Conservation (phyloP, 805 yeast species). For the Lipomyces mesembrius region DNA sequence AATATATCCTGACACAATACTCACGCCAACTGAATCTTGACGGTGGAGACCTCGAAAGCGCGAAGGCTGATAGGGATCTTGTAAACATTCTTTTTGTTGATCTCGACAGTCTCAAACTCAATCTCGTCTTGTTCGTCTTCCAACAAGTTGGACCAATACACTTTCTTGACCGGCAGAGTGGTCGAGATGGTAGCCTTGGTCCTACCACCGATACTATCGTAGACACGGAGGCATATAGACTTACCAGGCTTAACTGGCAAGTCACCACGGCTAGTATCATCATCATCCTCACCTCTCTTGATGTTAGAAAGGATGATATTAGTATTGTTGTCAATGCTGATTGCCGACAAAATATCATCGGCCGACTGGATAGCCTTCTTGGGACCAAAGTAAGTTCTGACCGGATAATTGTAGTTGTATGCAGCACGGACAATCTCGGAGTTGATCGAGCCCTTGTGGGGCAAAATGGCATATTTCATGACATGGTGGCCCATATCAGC, state of each 20-base stretch:
- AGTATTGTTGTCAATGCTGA: constrained; percentile 54
- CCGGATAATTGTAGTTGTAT: constrained; percentile 73
- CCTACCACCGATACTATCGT: constrained; percentile 87
- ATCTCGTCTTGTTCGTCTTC: constrained; percentile 49
- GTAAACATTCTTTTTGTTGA: constrained; percentile 33
- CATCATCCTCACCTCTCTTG: constrained; percentile 88
- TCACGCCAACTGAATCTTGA: constrained; percentile 49
- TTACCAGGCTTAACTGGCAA: constrained; percentile 52
- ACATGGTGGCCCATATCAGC: constrained; percentile 93
- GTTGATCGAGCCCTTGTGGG: constrained; percentile 72
- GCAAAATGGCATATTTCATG: constrained; percentile 81
- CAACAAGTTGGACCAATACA: constrained; percentile 53
- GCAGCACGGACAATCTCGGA: constrained; percentile 71
- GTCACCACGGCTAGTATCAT: constrained; percentile 46
- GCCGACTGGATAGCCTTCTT: constrained; percentile 31
- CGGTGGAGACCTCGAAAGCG: constrained; percentile 80
- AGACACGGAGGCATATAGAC: constrained; percentile 71
- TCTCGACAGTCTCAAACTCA: constrained; percentile 38
- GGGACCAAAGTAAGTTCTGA: constrained; percentile 38
- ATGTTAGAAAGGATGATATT: constrained; percentile 73
- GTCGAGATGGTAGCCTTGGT: constrained; percentile 59
- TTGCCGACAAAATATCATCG: constrained; percentile 44
- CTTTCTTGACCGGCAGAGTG: constrained; percentile 56
- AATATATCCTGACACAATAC: no score
- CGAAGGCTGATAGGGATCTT: constrained; percentile 56